Percentiles rank a stretch among this genome's conserved stretches.
phyloP scores from a whole-genome alignment of 1,139 yeast genomes.

The Kurtzmaniella quercitrusa region DNA sequence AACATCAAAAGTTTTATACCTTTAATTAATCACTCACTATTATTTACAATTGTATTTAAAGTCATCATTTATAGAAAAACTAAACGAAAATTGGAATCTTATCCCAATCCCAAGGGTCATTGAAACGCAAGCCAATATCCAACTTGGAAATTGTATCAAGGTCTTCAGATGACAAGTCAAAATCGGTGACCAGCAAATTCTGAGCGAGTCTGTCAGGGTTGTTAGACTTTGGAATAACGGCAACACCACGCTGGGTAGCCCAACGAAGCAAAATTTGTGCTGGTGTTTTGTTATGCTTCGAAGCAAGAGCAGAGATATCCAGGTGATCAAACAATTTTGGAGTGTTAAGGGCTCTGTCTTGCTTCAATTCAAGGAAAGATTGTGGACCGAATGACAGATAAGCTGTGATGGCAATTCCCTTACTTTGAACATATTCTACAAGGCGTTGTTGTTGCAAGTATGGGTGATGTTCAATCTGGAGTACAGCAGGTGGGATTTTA shows the following conservation, averaged over 20 bases:
- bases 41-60: no score
- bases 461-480: conserved; percentile 93
- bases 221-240: conserved; percentile 73
- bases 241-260: conserved; percentile 73
- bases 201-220: conserved; percentile 55
- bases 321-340: conserved; percentile 56
- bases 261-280: conserved; percentile 74
- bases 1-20: no score
- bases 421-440: conserved; percentile 56
- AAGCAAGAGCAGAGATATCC: conserved; percentile 50
- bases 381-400: conserved; percentile 86
- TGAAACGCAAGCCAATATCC: conserved; percentile 72
- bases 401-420: conserved; percentile 70
- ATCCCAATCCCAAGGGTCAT: conserved; percentile 81
- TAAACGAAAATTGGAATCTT: conserved; percentile 47
- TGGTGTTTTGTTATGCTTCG: conserved; percentile 45
- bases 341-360: conserved; percentile 48
- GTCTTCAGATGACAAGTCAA: conserved; percentile 54
- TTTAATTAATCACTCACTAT: no score
- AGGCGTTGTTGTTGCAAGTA: conserved; percentile 75
- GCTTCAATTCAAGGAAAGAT: conserved; percentile 56
- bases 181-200: conserved; percentile 54
- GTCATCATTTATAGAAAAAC: background rate
- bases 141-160: conserved; percentile 49
- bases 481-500: conserved; percentile 69